phyloP scores from a whole-genome alignment of 306 rosid genomes.

The Quercus wislizeni region DNA sequence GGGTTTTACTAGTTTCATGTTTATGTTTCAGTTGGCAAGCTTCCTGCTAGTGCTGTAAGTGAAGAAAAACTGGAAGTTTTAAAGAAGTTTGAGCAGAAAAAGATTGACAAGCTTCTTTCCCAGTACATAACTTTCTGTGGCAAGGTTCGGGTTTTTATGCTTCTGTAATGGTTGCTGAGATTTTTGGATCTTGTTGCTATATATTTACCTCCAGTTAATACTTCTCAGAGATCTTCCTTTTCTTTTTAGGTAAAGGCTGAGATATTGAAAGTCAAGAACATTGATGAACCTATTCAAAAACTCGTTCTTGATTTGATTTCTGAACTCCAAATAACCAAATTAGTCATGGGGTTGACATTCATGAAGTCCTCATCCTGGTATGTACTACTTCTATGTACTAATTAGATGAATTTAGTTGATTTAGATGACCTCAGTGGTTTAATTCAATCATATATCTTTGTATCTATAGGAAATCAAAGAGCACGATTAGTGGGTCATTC shows the following conservation, averaged over 20 bases:
- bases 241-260: conserved; percentile 56
- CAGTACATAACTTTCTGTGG: conserved; percentile 59
- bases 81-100: conserved; percentile 49
- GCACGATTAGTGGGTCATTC: conserved; percentile 64
- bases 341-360: conserved; percentile 67
- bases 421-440: background rate
- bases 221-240: background rate
- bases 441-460: background rate
- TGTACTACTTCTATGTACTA: background rate
- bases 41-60: conserved; percentile 67
- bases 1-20: conserved; percentile 17
- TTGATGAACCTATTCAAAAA: conserved; percentile 58
- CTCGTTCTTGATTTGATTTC: conserved; percentile 55
- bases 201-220: background rate
- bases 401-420: background rate
- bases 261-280: conserved; percentile 43
- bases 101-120: conserved; percentile 45
- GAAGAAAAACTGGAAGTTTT: conserved; percentile 62
- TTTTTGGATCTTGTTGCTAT: background rate
- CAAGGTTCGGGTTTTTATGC: conserved; percentile 42
- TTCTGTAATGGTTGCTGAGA: conserved; percentile 2
- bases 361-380: conserved; percentile 63
- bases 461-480: conserved; percentile 57
- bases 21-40: conserved; percentile 73
- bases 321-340: conserved; percentile 51